These are phyloP conservation scores for Aristolochia contorta DNA, from an alignment of 164 flowering plant genomes.

Conservation along the genomic window DNA sequence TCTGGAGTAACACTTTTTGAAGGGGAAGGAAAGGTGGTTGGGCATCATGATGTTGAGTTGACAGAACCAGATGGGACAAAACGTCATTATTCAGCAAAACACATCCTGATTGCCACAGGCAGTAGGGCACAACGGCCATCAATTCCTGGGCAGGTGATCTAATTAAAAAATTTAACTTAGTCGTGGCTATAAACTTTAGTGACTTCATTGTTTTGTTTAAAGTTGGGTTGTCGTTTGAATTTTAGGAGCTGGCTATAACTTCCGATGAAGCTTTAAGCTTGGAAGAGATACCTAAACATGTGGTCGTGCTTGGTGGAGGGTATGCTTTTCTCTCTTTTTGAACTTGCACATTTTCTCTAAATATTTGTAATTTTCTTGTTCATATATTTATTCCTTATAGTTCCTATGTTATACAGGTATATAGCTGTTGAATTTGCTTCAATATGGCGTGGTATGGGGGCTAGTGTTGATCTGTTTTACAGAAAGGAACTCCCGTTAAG, in stretches of 20 bases:
- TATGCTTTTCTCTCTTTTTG: slow-evolving; percentile 12
- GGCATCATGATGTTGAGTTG: slow-evolving; percentile 89
- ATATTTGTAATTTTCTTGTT: neutral
- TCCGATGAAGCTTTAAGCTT: slow-evolving; percentile 98
- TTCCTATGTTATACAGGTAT: slow-evolving; percentile 38
- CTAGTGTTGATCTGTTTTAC: slow-evolving; percentile 64
- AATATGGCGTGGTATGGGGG: slow-evolving; percentile 96
- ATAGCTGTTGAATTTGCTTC: slow-evolving; percentile 99
- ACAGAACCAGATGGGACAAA: slow-evolving; percentile 83
- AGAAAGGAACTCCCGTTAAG: slow-evolving; percentile 93
- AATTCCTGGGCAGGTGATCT: slow-evolving; percentile 48
- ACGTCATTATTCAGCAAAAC: slow-evolving; percentile 63
- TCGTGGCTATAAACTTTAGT: neutral
- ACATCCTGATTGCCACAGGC: slow-evolving; percentile 92
- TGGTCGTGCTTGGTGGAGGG: slow-evolving; percentile 92
- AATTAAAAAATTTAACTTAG: neutral
- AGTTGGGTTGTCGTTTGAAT: neutral
- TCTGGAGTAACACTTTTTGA: slow-evolving; percentile 89
- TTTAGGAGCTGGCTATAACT: slow-evolving; percentile 82
- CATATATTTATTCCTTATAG: neutral
- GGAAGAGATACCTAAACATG: slow-evolving; percentile 88
- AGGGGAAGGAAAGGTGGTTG: slow-evolving; percentile 84
- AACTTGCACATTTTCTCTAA: neutral
- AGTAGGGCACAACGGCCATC: slow-evolving; percentile 68
- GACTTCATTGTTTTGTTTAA: neutral